Evolutionary conservation across 345 rosid genomes (phyloP).

Genomic region (Nephelium lappaceum): DNA sequence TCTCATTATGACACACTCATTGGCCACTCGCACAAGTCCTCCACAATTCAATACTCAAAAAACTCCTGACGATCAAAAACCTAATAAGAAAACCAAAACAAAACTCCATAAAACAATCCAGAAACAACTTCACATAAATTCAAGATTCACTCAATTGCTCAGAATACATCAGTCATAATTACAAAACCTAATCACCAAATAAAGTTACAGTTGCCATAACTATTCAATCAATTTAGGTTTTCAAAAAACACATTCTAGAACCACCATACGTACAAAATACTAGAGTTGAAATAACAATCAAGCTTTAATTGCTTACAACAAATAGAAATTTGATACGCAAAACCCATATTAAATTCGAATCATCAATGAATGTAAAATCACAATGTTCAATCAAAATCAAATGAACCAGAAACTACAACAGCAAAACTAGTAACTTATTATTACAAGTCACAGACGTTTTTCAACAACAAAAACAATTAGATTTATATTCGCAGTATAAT

Average conservation of each 20-base stretch:
- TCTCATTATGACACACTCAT: slow-evolving; percentile 69
- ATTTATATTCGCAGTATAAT: not conserved
- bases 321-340: not conserved
- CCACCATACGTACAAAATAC: not conserved
- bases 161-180: not conserved
- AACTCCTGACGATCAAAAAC: slow-evolving; percentile 8
- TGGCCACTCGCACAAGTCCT: slow-evolving; percentile 37
- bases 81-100: not conserved
- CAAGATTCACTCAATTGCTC: not conserved
- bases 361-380: not conserved
- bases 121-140: not conserved
- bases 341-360: not conserved
- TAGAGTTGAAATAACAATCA: not conserved
- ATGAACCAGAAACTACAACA: not conserved
- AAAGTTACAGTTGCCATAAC: not conserved
- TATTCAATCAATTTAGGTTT: not conserved
- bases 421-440: not conserved
- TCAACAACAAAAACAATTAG: not conserved
- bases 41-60: slow-evolving; percentile 18
- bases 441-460: too few relatives aligned
- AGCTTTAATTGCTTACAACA: not conserved
- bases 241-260: not conserved
- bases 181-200: not conserved
- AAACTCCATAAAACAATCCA: not conserved
- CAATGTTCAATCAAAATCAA: not conserved